These are phyloP conservation scores for Eutrema yunnanense DNA, from an alignment of 345 rosid genomes.

Conservation along the genomic window DNA sequence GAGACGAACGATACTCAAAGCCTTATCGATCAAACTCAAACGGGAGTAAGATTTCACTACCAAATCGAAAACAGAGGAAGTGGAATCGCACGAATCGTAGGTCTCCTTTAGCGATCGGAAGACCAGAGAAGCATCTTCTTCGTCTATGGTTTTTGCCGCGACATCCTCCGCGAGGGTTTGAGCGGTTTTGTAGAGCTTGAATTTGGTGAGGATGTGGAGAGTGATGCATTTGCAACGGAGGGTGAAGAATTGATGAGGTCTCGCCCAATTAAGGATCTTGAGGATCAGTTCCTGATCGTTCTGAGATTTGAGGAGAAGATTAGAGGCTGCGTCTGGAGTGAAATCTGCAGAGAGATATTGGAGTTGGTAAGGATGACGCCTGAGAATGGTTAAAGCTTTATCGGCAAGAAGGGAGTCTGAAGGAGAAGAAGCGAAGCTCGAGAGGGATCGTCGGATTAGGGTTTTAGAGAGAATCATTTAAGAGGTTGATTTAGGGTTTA, in stretches of 20 bases:
- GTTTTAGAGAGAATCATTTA: slow-evolving; percentile 42
- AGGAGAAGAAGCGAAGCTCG: slow-evolving; percentile 33
- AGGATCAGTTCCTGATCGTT: slow-evolving; percentile 47
- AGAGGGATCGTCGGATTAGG: slow-evolving; percentile 37
- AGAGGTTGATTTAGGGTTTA: not conserved
- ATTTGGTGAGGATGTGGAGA: slow-evolving; percentile 75
- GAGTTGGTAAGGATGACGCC: slow-evolving; percentile 62
- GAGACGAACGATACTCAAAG: slow-evolving; percentile 44
- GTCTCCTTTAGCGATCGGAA: slow-evolving; percentile 63
- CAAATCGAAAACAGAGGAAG: slow-evolving; percentile 81
- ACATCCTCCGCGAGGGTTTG: slow-evolving; percentile 64
- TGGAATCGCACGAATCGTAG: slow-evolving; percentile 47
- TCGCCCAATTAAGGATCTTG: slow-evolving; percentile 68
- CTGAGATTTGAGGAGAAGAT: slow-evolving; percentile 57
- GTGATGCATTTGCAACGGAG: slow-evolving; percentile 63
- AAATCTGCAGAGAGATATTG: slow-evolving; percentile 45
- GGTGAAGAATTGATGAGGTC: slow-evolving; percentile 54
- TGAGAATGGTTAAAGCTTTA: slow-evolving; percentile 51
- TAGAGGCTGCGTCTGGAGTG: slow-evolving; percentile 63
- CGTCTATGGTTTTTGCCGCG: slow-evolving; percentile 34
- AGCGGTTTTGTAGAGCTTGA: slow-evolving; percentile 77
- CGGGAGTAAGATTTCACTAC: slow-evolving; percentile 76
- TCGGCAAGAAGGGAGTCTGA: slow-evolving; percentile 44
- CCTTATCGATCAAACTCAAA: slow-evolving; percentile 54
- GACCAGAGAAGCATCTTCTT: slow-evolving; percentile 41